Conservation (phyloP, 257 asterid genomes). For the Ehretia macrophylla region DNA sequence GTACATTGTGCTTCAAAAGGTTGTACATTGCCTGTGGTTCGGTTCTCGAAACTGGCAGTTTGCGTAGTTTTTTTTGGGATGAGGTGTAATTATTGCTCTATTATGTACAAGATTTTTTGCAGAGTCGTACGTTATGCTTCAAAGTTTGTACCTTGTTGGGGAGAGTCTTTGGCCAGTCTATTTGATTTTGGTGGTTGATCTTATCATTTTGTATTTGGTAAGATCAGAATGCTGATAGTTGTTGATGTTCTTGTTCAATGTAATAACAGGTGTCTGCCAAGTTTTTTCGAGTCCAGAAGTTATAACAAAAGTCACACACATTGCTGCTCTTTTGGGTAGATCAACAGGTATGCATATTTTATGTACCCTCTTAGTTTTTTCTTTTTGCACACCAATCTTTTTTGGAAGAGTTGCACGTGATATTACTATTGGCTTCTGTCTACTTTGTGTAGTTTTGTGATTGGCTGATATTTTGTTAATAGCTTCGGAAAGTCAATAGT, state of each 20-base stretch:
- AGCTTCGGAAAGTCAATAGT: not conserved
- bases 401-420: not conserved
- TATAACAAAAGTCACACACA: conserved; percentile 38
- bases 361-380: not conserved
- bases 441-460: not conserved
- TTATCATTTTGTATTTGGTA: too few relatives aligned
- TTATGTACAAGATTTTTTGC: too few relatives aligned
- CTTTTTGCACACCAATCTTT: not conserved
- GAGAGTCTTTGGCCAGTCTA: too few relatives aligned
- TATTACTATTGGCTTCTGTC: not conserved
- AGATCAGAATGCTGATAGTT: not conserved
- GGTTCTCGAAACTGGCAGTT: too few relatives aligned
- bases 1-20: too few relatives aligned
- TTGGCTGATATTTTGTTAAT: not conserved
- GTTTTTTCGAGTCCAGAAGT: conserved; percentile 50
- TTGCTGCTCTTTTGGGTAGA: conserved; percentile 47
- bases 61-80: too few relatives aligned
- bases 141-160: too few relatives aligned
- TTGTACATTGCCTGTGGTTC: too few relatives aligned
- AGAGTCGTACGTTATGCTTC: too few relatives aligned
- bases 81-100: too few relatives aligned
- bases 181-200: too few relatives aligned
- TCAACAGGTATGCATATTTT: conserved; percentile 60
- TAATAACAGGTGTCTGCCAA: conserved; percentile 45
- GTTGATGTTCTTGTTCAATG: conserved; percentile 4